Evolutionary conservation across 2,329 filamentous ascomycete genomes (phyloP), one percentile per base, ranked within the genome.

Genomic region (Penicillium sp.): DNA sequence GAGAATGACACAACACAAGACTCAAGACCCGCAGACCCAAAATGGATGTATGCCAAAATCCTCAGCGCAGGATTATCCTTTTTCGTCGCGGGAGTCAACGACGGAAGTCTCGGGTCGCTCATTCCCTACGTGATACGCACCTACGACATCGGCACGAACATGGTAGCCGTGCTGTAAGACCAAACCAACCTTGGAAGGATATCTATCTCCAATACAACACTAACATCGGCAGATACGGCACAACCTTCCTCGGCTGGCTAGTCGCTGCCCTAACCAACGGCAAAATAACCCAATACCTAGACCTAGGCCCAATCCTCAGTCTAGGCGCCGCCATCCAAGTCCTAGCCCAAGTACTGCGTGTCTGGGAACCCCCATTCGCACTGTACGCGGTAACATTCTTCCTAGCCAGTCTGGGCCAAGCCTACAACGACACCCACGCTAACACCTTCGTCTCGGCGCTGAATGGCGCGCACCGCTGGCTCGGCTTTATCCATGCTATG

Each of bases 21-120:
- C 21, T 21, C 35, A 52, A 40, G 34, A 8, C 18, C 41, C 46
- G 32, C 35, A 18, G 48, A 46, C 23, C 12, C 42, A 44, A 62
- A 62, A 60, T 59, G 60, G 60, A 39, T 57, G 4, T 59, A 60
- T 23, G 52, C 82, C 35, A 85, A 83, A 64, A 68, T 87, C 3
- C 51, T 80, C 37, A 81, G 81, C 41, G 78, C 81, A 3, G 80
- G 79, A 0, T 81, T 86, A 58, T 84, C 83, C 0, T 88, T 87
- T 72, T 86, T 88, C 63, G 82, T 85, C 31, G 83, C 85, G 0
- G 85, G 86, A 0, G 75, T 83, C 46, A 88, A 86, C 54, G 86
- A 88, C 65, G 85, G 85, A 32, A 85, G 80, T 56, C 72, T 87
- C 1, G 86, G 86, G 3, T 79, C 85, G 1, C 60, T 88, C 15